Conservation (phyloP, 2,329 filamentous ascomycete species). For the Monosporascus sp. region DNA sequence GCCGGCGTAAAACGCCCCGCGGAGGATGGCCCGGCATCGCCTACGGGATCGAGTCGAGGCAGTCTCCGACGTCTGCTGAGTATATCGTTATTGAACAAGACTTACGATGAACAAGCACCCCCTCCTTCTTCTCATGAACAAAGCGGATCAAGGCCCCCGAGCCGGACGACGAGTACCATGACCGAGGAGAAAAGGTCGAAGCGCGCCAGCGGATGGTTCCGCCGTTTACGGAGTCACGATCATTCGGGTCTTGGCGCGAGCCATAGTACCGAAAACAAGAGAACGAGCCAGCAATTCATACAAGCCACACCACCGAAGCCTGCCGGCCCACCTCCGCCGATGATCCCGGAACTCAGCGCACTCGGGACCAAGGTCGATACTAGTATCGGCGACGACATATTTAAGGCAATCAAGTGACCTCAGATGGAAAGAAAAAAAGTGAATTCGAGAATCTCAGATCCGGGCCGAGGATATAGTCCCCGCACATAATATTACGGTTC, state of each 20-base stretch:
- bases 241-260: conserved; percentile 13
- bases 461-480: neutral
- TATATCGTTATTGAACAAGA: conserved; percentile 49
- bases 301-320: conserved; percentile 31
- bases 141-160: conserved; percentile 39
- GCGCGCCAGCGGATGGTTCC: conserved; percentile 56
- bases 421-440: neutral
- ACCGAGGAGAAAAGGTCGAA: conserved; percentile 49
- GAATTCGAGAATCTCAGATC: neutral
- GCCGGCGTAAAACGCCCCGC: conserved; percentile 43
- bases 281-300: conserved; percentile 39
- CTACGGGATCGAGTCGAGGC: conserved; percentile 46
- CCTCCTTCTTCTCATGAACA: conserved; percentile 24
- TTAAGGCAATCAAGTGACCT: conserved; percentile 53
- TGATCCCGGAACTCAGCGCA: conserved; percentile 54
- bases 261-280: conserved; percentile 26
- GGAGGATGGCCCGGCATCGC: conserved; percentile 48
- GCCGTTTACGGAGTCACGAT: conserved; percentile 41
- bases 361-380: conserved; percentile 45
- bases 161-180: conserved; percentile 44
- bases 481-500: neutral
- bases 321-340: conserved; percentile 50
- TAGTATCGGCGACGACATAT: conserved; percentile 47
- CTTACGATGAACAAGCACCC: conserved; percentile 40
- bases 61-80: conserved; percentile 55